Evolutionary conservation across 352 stramenopile genomes (phyloP), one percentile per base, ranked within the genome.

Genomic region (Pythium coloratum): DNA sequence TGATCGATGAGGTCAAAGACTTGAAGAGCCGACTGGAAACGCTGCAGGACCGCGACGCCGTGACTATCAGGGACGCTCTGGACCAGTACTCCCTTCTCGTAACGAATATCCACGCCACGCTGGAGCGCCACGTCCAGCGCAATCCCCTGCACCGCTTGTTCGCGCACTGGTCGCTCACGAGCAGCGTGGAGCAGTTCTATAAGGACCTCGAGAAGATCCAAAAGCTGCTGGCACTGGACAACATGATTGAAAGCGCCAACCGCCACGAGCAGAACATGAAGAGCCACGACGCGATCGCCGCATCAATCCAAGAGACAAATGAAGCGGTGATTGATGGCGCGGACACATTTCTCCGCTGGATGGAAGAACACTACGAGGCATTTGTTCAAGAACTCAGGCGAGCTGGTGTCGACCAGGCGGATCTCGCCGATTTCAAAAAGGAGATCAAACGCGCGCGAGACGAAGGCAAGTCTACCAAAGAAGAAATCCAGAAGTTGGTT

Each of bases 81-180:
- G 40, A 36, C 3, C 20, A 62, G 38, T 67, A 71, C 58, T 14
- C 58, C 9, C 38, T 13, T 33, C 49, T 71, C 26, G 46, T 71
- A 6, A 24, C 4, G 10, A 40, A 66, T 13, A 55, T 71, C 33
- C 24, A 51, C 2, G 36, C 4, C 40, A 57, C 42, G 9, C 33
- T 71, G 16, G 10, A 66, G 42, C 14, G 32, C 30, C 65, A 71
- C 42, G 58, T 55, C 33, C 33, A 38, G 18, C 24, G 57, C 26
- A 42, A 16, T 32, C 66, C 51, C 54, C 18, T 50, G 8, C n/a
- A 62, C 16, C 14, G 10, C 13, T 51, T 51, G 26, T 32, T 62
- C 49, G 16, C 46, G 8, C 58, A 71, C 47, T 62, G 58, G 58
- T 57, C 58, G 65, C 36, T 71, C 46, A 71, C 60, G 54, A 24